These are phyloP conservation scores for Phytophthora tubulina DNA, from an alignment of 352 stramenopile genomes.

Conservation along the genomic window DNA sequence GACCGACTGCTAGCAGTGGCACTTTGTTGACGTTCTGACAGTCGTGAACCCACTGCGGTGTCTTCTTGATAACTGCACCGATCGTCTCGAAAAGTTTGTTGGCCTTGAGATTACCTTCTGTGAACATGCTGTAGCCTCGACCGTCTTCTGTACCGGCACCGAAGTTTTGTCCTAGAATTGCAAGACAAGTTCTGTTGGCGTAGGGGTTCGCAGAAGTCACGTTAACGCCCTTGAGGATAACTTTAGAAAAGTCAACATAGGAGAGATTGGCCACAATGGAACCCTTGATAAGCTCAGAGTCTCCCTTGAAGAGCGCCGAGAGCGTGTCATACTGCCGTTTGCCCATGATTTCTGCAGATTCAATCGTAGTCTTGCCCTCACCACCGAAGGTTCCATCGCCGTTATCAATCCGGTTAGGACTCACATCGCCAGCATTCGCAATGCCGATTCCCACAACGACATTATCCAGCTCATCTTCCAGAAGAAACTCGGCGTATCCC, in stretches of 20 bases:
- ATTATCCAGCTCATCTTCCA: slow-evolving; percentile 46
- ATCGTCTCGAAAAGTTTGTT: neutral
- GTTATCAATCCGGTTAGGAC: slow-evolving; percentile 57
- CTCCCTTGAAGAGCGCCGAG: slow-evolving; percentile 31
- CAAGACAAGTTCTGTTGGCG: slow-evolving; percentile 4
- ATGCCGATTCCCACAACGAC: slow-evolving; percentile 53
- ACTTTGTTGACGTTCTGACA: slow-evolving; percentile 58
- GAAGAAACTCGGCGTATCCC: slow-evolving; percentile 56
- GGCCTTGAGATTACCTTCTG: slow-evolving; percentile 1
- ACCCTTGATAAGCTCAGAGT: neutral
- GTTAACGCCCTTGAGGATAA: neutral
- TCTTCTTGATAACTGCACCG: neutral
- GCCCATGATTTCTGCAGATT: slow-evolving; percentile 61
- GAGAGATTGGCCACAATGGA: neutral
- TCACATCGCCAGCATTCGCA: slow-evolving; percentile 59
- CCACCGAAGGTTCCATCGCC: slow-evolving; percentile 56
- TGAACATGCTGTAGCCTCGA: slow-evolving; percentile 10
- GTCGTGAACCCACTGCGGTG: slow-evolving; percentile 52
- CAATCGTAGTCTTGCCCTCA: slow-evolving; percentile 44
- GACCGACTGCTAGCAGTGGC: slow-evolving; percentile 45
- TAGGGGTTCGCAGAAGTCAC: neutral
- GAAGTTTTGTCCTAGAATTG: slow-evolving; percentile 1
- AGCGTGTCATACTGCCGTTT: slow-evolving; percentile 50
- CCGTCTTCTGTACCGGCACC: neutral
- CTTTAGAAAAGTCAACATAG: slow-evolving; percentile 3